A percentile compares a stretch with the other conserved stretches of the same genome.
Conservation (phyloP, 2,329 filamentous ascomycete species). For the Metarhizium brunneum region DNA sequence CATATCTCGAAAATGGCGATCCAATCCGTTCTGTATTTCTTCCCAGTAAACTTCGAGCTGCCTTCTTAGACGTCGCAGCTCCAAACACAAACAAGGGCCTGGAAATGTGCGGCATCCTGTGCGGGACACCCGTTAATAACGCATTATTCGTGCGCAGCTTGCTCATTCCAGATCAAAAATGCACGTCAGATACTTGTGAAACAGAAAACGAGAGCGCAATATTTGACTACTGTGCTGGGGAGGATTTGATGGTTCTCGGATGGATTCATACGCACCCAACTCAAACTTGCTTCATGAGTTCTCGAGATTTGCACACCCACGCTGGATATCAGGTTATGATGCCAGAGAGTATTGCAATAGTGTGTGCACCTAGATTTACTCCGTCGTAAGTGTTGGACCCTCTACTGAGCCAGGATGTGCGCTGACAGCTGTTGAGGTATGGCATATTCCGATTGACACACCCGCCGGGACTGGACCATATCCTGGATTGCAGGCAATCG, state of each 20-base stretch:
- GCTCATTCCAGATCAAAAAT: slow-evolving; percentile 82
- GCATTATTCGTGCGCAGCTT: slow-evolving; percentile 85
- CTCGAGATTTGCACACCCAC: slow-evolving; percentile 86
- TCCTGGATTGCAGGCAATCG: slow-evolving; percentile 67
- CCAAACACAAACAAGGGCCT: slow-evolving; percentile 73
- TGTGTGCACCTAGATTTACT: slow-evolving; percentile 76
- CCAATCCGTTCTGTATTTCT: slow-evolving; percentile 84
- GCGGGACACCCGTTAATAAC: slow-evolving; percentile 83
- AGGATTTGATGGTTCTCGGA: slow-evolving; percentile 78
- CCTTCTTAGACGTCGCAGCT: slow-evolving; percentile 66
- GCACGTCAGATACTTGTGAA: slow-evolving; percentile 89
- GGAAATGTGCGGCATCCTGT: slow-evolving; percentile 92
- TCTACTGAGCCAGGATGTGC: background rate
- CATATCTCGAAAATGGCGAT: slow-evolving; percentile 81
- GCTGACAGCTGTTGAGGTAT: slow-evolving; percentile 44
- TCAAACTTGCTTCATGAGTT: slow-evolving; percentile 97
- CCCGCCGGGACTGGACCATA: slow-evolving; percentile 79
- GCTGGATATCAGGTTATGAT: slow-evolving; percentile 94
- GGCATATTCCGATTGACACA: slow-evolving; percentile 91
- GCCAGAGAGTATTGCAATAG: slow-evolving; percentile 91
- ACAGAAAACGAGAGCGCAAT: slow-evolving; percentile 78
- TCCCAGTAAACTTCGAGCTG: slow-evolving; percentile 60
- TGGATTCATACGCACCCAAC: slow-evolving; percentile 99
- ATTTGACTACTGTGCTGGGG: slow-evolving; percentile 79
- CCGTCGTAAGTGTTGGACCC: slow-evolving; percentile 51